Percentiles rank a stretch among this genome's conserved stretches.
Evolutionary conservation across 2,329 filamentous ascomycete species (phyloP).

Genomic region (Penicillium hesseltinei): DNA sequence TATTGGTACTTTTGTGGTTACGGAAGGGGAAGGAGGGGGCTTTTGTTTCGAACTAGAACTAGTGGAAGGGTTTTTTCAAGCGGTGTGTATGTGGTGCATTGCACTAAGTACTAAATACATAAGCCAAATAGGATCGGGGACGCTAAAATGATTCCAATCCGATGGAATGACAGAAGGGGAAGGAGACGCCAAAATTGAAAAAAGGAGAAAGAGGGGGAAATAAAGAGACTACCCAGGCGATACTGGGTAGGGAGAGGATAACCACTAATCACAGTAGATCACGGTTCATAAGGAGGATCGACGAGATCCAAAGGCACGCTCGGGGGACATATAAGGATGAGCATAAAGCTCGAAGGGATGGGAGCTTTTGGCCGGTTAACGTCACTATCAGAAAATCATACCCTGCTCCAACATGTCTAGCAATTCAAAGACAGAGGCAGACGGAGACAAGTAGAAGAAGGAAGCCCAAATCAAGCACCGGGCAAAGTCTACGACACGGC

Average conservation of each 20-base stretch:
- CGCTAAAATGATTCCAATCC: conserved; percentile 17
- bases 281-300: neutral
- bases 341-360: neutral
- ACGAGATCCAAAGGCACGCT: neutral
- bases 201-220: neutral
- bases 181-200: conserved; percentile 1
- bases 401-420: neutral
- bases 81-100: neutral
- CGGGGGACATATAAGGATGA: conserved; percentile 4
- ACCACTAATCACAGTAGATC: neutral
- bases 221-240: neutral
- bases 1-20: neutral
- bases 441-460: neutral
- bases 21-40: neutral
- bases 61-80: neutral
- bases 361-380: neutral
- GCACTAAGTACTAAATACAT: conserved; percentile 18
- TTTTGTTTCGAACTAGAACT: neutral
- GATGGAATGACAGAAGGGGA: neutral
- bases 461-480: neutral
- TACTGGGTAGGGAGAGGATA: neutral
- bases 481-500: neutral
- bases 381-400: conserved; percentile 6
- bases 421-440: neutral
- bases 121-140: conserved; percentile 10